Conservation (phyloP, 1,284 basidiomycete species). For the Chalciporus sp. region DNA sequence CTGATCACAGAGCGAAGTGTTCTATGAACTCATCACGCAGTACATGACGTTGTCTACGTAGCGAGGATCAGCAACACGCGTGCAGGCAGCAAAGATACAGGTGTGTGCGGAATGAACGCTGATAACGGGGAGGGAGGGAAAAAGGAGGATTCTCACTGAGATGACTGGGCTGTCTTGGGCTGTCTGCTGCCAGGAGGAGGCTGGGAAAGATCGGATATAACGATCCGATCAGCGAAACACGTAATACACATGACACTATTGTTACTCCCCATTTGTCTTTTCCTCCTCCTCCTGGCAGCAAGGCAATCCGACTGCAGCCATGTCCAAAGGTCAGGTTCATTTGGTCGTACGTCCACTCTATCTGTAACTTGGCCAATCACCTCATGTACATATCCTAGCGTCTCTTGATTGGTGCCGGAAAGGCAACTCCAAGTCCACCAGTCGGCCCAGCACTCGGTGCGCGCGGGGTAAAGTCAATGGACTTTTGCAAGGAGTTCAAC, state of each 20-base stretch:
- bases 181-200: not conserved
- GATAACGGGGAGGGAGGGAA: slow-evolving; percentile 1
- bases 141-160: not conserved
- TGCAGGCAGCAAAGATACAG: not conserved
- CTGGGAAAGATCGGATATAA: slow-evolving; percentile 1
- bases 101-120: slow-evolving; percentile 5
- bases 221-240: slow-evolving; percentile 3
- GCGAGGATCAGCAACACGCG: not conserved
- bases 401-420: slow-evolving; percentile 89
- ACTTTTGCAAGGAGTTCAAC: slow-evolving; percentile 99
- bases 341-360: slow-evolving; percentile 31
- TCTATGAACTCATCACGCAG: not conserved
- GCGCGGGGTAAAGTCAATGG: slow-evolving; percentile 98
- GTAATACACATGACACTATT: not conserved
- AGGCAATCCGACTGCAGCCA: slow-evolving; percentile 3
- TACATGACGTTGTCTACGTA: not conserved
- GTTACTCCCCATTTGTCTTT: slow-evolving; percentile 28
- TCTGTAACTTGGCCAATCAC: slow-evolving; percentile 2
- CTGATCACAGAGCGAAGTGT: slow-evolving; percentile 1
- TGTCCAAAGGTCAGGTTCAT: slow-evolving; percentile 39
- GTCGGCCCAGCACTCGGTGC: slow-evolving; percentile 98
- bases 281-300: not conserved
- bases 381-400: slow-evolving; percentile 47
- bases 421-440: slow-evolving; percentile 94
- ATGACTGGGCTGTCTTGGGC: not conserved